Percentiles rank a stretch among this genome's conserved stretches.
Evolutionary conservation across 2,329 filamentous ascomycete genomes (phyloP).

Genomic region (Aspergillus melleus): DNA sequence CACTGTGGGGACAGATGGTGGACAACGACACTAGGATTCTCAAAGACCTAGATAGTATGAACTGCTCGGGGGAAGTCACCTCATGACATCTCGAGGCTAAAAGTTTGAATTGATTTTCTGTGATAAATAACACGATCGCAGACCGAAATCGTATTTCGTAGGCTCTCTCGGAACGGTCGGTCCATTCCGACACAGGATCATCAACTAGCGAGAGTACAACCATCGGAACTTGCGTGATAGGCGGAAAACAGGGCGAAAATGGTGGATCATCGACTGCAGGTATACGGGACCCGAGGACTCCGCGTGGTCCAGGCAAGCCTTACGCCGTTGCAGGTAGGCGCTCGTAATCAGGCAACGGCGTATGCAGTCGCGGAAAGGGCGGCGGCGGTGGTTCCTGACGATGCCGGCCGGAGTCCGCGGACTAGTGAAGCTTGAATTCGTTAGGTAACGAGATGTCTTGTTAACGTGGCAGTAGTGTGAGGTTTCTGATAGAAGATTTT

Average conservation of each 20-base stretch:
- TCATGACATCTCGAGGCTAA: no score
- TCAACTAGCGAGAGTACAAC: background rate
- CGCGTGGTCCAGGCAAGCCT: slow-evolving; percentile 40
- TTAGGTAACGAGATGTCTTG: background rate
- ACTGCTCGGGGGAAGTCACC: no score
- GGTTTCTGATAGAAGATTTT: no score
- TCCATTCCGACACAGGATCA: background rate
- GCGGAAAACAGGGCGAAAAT: background rate
- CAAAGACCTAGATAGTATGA: no score
- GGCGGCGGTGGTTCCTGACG: slow-evolving; percentile 18
- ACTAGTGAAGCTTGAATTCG: background rate
- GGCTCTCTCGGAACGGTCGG: background rate
- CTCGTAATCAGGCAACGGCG: slow-evolving; percentile 31
- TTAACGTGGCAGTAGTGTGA: background rate
- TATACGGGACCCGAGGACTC: slow-evolving; percentile 38
- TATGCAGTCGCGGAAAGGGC: slow-evolving; percentile 35
- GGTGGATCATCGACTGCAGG: slow-evolving; percentile 37
- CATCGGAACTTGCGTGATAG: background rate
- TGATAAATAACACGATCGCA: no score
- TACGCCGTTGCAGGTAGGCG: slow-evolving; percentile 33
- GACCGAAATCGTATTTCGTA: background rate
- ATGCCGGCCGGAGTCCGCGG: slow-evolving; percentile 1
- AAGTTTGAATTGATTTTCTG: no score
- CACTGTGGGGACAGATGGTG: no score
- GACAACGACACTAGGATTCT: no score